Conservation (phyloP, 2,329 filamentous ascomycete genomes). For the Pestalotiopsis sp. region DNA sequence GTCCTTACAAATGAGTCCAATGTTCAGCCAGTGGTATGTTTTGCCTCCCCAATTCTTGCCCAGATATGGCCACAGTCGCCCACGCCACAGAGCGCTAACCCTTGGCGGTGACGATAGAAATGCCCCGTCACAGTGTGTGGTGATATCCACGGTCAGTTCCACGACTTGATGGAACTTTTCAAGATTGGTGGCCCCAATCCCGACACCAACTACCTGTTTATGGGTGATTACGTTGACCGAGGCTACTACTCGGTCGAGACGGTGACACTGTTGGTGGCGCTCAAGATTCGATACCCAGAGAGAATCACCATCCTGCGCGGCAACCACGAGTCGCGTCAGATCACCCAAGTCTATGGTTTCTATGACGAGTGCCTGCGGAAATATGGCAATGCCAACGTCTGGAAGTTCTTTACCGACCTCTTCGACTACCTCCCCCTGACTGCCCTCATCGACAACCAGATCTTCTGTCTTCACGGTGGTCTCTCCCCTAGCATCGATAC, state of each 20-base stretch:
- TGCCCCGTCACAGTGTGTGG: constrained; percentile 98
- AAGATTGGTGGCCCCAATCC: constrained; percentile 97
- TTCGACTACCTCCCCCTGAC: constrained; percentile 98
- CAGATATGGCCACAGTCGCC: too few relatives aligned
- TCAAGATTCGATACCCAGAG: constrained; percentile 96
- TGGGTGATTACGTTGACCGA: constrained; percentile 98
- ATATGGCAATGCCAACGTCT: constrained; percentile 95
- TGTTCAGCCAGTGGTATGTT: constrained; percentile 91
- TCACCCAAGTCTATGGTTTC: constrained; percentile 96
- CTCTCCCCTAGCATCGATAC: constrained; percentile 96
- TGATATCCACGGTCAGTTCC: constrained; percentile 98
- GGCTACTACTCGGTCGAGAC: constrained; percentile 98
- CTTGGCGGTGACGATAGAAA: constrained; percentile 60
- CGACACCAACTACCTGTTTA: constrained; percentile 99
- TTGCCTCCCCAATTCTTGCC: background rate
- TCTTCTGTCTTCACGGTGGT: constrained; percentile 97
- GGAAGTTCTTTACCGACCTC: constrained; percentile 95
- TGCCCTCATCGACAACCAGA: constrained; percentile 97
- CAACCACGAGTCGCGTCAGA: constrained; percentile 95
- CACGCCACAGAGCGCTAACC: constrained; percentile 27
- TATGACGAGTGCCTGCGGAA: constrained; percentile 97
- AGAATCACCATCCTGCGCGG: constrained; percentile 95
- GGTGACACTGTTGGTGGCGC: constrained; percentile 89
- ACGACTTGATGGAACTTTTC: constrained; percentile 99
- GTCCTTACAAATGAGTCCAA: constrained; percentile 97